These are phyloP conservation scores for Citrus maxima DNA, from an alignment of 345 rosid genomes.

Conservation along the genomic window DNA sequence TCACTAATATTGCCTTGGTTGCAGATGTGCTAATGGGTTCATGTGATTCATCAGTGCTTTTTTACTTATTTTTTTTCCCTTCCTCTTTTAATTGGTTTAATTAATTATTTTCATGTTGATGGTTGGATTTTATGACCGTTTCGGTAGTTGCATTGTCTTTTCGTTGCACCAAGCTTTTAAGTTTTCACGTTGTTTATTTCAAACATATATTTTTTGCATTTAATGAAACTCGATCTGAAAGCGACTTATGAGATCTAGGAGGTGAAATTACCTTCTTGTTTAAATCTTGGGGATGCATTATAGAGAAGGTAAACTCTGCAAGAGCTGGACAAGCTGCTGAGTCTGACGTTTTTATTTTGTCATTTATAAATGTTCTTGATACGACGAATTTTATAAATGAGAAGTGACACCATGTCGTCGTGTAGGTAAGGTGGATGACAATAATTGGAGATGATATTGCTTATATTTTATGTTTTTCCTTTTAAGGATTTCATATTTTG, in stretches of 20 bases:
- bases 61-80: too few relatives aligned
- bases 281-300: neutral
- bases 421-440: neutral
- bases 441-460: neutral
- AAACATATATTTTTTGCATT: neutral
- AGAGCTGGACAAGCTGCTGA: constrained; percentile 1
- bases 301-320: neutral
- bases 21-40: neutral
- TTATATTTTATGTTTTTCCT: neutral
- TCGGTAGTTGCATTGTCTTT: constrained; percentile 51
- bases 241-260: constrained; percentile 27
- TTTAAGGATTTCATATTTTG: constrained; percentile 2
- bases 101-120: constrained; percentile 7
- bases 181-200: neutral
- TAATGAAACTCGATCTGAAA: constrained; percentile 11
- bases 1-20: constrained; percentile 4
- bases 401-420: neutral
- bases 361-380: neutral
- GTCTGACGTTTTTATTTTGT: constrained; percentile 13
- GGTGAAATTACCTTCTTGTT: constrained; percentile 8
- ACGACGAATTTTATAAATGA: constrained; percentile 5
- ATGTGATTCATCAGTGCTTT: neutral
- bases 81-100: neutral
- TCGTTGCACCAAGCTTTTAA: constrained; percentile 21
- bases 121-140: constrained; percentile 28